Evolutionary conservation across 441 rosid species (phyloP), one percentile per base, ranked within the genome.

Genomic region (Gossypium davidsonii): DNA sequence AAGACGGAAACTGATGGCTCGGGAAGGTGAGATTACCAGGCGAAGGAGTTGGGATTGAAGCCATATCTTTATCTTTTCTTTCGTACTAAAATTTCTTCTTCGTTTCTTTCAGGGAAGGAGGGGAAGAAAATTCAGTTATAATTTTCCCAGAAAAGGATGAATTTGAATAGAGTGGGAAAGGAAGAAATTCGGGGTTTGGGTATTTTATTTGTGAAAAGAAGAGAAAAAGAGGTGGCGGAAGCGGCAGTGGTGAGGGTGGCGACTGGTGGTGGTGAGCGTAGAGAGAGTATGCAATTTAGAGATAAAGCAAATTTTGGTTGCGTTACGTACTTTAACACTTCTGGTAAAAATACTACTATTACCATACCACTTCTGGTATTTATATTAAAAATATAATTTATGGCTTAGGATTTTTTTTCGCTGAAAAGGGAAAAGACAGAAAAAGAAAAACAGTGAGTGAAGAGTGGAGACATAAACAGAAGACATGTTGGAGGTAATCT

Each of bases 21-120:
- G 79, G 67, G 76, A 87, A 86, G 64, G 85, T 56, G 62, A 86
- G 87, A 3, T 81, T 82, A 78, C 86, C 84, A 68, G 82, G 76
- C 2, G 88, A 81, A 34, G 87, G 84, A 28, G 90, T 37, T 4
- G 88, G 79, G 68, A 91, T 74, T 31, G 97, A 85, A 84, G 91
- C 78, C 93, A 88, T 87, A 10, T 1, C 31, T 12, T 4, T 23
- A 34, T 34, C 39, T 34, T 34, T 34, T 7, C 39, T 34, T 34
- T 34, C 39, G 39, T 23, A 12, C 2, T 1, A 12, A 9, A 64
- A 42, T 3, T 20, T 20, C 15, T 64, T 39, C 7, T 37, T 17
- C 3, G 60, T 55, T 26, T 14, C 44, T n/a, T 61, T 61, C 12
- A 6, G 66, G 12, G 42, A 7, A 62, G 49, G 17, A 37, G 23